Evolutionary conservation across 352 stramenopile species (phyloP).

Genomic region (Pythium pectinolyticum): DNA sequence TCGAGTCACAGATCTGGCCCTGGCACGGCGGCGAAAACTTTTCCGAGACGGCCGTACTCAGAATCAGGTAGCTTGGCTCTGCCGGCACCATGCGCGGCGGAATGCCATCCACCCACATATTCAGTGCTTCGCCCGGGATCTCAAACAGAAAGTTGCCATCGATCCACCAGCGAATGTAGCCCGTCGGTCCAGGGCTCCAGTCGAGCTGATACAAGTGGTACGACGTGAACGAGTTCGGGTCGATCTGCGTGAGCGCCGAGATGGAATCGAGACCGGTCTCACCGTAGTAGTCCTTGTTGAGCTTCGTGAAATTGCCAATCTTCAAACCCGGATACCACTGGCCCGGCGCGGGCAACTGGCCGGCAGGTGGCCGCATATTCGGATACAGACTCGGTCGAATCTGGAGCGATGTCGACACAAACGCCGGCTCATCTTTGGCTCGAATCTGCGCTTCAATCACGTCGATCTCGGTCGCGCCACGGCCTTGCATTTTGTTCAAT

Average conservation of each 20-base stretch:
- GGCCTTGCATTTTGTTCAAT: constrained; percentile 88
- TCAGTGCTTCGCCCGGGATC: constrained; percentile 88
- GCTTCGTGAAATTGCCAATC: constrained; percentile 82
- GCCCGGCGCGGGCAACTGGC: constrained; percentile 51
- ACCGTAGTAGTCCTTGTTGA: constrained; percentile 96
- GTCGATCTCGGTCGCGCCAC: constrained; percentile 97
- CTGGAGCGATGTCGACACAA: constrained; percentile 94
- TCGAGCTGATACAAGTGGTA: constrained; percentile 95
- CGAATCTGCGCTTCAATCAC: constrained; percentile 91
- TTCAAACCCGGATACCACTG: constrained; percentile 91
- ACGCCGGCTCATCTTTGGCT: constrained; percentile 84
- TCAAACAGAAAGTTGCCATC: constrained; percentile 94
- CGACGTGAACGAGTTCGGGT: constrained; percentile 88
- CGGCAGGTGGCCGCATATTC: constrained; percentile 61
- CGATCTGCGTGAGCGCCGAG: constrained; percentile 92
- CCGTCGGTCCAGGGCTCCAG: constrained; percentile 90
- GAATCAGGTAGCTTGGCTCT: constrained; percentile 97
- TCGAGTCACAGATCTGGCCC: constrained; percentile 92
- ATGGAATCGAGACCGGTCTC: constrained; percentile 93
- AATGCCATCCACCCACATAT: constrained; percentile 60
- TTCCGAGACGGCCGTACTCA: constrained; percentile 97
- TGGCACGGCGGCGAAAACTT: constrained; percentile 93
- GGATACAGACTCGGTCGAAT: constrained; percentile 77
- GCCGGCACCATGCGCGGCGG: constrained; percentile 89
- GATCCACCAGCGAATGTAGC: constrained; percentile 94